Conservation (phyloP, 2,329 filamentous ascomycete species). For the Rhynchosporium agropyri region DNA sequence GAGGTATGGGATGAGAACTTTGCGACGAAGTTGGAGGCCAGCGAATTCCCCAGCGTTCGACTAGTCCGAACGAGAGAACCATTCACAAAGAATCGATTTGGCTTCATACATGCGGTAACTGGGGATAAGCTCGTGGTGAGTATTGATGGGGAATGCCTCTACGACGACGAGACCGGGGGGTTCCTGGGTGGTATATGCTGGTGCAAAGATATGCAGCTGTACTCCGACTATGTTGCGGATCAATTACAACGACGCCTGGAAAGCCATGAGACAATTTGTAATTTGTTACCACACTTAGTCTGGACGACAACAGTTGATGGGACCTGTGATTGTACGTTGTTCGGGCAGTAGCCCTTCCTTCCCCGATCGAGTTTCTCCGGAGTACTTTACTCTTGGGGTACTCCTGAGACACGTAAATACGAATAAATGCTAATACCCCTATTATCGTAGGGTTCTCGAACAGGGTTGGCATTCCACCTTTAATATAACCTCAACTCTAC, state of each 20-base stretch:
- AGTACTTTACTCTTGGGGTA: too few relatives aligned
- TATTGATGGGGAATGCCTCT: slow-evolving; percentile 34
- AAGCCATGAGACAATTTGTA: slow-evolving; percentile 35
- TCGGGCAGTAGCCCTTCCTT: too few relatives aligned
- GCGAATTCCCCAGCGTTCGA: slow-evolving; percentile 28
- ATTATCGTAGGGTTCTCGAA: slow-evolving; percentile 26
- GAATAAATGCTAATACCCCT: too few relatives aligned
- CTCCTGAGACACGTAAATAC: too few relatives aligned
- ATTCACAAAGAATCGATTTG: slow-evolving; percentile 28
- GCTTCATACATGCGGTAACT: slow-evolving; percentile 27
- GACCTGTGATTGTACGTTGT: slow-evolving; percentile 21
- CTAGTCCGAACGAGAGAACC: slow-evolving; percentile 21
- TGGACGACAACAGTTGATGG: slow-evolving; percentile 33
- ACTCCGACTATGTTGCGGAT: slow-evolving; percentile 25
- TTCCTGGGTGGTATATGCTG: slow-evolving; percentile 36
- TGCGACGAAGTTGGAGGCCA: slow-evolving; percentile 14
- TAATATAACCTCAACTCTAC: not conserved
- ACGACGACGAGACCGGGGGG: slow-evolving; percentile 33
- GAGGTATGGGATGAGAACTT: slow-evolving; percentile 33
- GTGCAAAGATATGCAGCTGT: slow-evolving; percentile 32
- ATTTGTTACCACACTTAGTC: slow-evolving; percentile 35
- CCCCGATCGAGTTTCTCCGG: too few relatives aligned
- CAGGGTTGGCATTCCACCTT: slow-evolving; percentile 24
- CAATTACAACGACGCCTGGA: slow-evolving; percentile 25
- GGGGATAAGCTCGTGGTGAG: slow-evolving; percentile 25